These are phyloP conservation scores for Phytopythium litorale DNA, from an alignment of 352 stramenopile genomes.

Conservation along the genomic window DNA sequence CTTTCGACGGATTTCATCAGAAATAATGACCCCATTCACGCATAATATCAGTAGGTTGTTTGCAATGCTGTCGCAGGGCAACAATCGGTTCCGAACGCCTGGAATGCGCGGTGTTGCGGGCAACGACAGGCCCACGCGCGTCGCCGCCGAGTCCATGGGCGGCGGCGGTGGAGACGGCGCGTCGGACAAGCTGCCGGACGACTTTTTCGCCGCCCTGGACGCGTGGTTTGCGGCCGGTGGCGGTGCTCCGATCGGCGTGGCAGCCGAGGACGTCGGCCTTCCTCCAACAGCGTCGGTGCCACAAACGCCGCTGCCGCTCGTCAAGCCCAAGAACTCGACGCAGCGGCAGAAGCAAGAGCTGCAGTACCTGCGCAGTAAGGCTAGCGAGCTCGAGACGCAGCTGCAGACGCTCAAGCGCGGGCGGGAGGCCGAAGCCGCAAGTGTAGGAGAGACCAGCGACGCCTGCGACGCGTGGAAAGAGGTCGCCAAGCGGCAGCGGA, in stretches of 20 bases:
- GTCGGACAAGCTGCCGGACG: not conserved
- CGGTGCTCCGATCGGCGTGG: not conserved
- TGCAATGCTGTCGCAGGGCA: too few relatives aligned
- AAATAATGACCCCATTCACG: too few relatives aligned
- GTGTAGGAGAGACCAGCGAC: not conserved
- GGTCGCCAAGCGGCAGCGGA: slow-evolving; percentile 2
- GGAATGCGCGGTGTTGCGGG: not conserved
- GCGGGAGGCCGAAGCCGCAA: not conserved
- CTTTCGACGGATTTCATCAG: too few relatives aligned
- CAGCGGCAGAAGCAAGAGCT: slow-evolving; percentile 9
- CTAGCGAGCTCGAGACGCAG: not conserved
- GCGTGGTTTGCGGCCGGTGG: not conserved
- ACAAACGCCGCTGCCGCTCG: not conserved
- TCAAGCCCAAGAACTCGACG: slow-evolving; percentile 7
- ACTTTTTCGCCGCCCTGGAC: slow-evolving; percentile 4
- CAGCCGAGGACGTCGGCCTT: too few relatives aligned
- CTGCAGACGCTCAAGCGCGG: slow-evolving; percentile 5
- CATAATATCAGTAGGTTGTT: too few relatives aligned
- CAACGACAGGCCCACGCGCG: not conserved
- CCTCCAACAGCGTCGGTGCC: not conserved
- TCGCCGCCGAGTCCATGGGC: not conserved
- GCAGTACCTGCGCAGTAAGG: slow-evolving; percentile 4
- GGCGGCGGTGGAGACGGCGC: not conserved
- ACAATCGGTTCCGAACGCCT: too few relatives aligned
- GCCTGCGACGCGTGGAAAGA: not conserved